Conservation (phyloP, 306 rosid species). For the Cicer chorassanicum region DNA sequence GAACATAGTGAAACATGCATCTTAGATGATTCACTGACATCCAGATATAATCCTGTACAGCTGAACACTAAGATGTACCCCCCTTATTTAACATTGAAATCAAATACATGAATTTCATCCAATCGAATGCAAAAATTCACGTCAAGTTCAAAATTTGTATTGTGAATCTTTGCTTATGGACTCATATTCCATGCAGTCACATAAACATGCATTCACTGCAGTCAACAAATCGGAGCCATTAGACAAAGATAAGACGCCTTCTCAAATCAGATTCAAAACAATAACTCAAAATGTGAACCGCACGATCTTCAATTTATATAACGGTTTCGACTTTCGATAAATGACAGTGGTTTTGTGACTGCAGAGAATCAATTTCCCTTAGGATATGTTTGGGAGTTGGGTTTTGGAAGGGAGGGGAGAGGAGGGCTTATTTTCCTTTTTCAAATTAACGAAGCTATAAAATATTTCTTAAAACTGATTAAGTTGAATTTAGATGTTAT, state of each 20-base stretch:
- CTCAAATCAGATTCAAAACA: not conserved
- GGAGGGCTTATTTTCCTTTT: too few relatives aligned
- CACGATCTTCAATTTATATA: not conserved
- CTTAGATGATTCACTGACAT: not conserved
- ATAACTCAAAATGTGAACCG: not conserved
- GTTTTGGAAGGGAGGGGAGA: too few relatives aligned
- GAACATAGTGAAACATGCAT: slow-evolving; percentile 32
- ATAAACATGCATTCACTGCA: not conserved
- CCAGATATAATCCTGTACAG: slow-evolving; percentile 6
- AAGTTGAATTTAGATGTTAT: too few relatives aligned
- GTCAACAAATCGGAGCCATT: not conserved
- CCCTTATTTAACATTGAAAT: slow-evolving; percentile 2
- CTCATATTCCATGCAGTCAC: not conserved
- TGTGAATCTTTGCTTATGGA: not conserved
- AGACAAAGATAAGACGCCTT: not conserved
- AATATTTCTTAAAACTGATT: too few relatives aligned
- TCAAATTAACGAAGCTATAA: too few relatives aligned
- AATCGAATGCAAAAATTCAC: slow-evolving; percentile 15
- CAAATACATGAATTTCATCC: not conserved
- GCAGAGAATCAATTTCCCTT: not conserved
- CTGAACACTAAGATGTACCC: slow-evolving; percentile 5
- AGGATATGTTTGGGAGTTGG: not conserved
- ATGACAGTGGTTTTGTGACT: not conserved
- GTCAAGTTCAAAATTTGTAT: not conserved
- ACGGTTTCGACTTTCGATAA: not conserved